Evolutionary conservation across 768 basidiomycete species (phyloP), one percentile per base, ranked within the genome.

Genomic region (Pilatotrama ljubarskyi): DNA sequence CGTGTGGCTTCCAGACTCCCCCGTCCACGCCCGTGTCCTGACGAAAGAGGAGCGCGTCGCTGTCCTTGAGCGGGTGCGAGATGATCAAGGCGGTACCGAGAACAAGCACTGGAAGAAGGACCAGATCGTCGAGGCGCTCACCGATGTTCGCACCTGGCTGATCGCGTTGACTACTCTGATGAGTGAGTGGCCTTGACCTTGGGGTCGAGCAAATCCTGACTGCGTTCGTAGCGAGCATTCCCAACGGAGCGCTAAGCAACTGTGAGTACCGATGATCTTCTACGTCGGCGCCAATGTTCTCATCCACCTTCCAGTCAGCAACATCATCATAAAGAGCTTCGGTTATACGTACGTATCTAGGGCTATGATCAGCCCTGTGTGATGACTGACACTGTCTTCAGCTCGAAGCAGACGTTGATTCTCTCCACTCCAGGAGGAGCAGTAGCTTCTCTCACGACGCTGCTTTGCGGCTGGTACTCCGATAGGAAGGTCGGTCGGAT

Each of bases 1-100:
- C 9, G 72, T 87, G 9, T 84, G 79, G 81, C 74, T 88, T 15
- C 85, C 86, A 0, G 85, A 88, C 67, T 86, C 85, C 0, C 86
- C 85, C 4, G 82, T 86, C 3, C 80, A 82, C 62, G 85, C 87
- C 1, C 71, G 65, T 5, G 78, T 84, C 66, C 74, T 87, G 15
- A 83, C 79, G 0, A 76, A 75, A 53, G 82, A 86, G 65, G 86
- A 88, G 62, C 77, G 84, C 4, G 78, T 87, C 44, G 84, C 85
- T 40, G 84, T 78, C 2, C 70, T 87, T 36, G 87, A 88, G 68
- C 80, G 87, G 41, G 84, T 88, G 10, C 82, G 84, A n/a, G 78
- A 86, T 59, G 85, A 86, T 61, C 81, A 84, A 61, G 83, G 84
- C 42, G 87, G 86, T 0, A 86, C 81, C 0, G 78, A 80, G 65